Percentiles rank a stretch among this genome's conserved stretches.
Conservation (phyloP, 441 rosid species). For the Eugenia klotzschiana region DNA sequence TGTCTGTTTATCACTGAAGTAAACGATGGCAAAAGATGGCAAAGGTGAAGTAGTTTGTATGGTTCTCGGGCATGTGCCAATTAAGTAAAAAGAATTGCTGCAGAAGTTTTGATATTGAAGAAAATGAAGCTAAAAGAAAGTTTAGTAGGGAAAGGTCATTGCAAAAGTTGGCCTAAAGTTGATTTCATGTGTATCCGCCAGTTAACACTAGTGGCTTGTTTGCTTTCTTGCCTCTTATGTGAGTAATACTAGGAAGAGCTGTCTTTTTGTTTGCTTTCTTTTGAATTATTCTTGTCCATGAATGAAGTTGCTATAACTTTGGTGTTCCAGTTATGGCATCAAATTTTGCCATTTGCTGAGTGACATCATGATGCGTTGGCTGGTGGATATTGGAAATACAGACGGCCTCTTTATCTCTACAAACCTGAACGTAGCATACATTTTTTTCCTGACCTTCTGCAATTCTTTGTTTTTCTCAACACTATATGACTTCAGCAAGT, state of each 20-base stretch:
- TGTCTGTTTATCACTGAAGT: neutral
- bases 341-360: neutral
- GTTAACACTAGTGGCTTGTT: neutral
- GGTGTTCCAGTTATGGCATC: neutral
- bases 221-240: neutral
- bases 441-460: neutral
- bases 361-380: neutral
- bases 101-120: neutral
- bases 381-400: neutral
- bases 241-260: neutral
- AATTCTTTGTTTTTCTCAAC: neutral
- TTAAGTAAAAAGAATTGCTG: neutral
- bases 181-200: neutral
- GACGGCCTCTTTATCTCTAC: neutral
- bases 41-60: neutral
- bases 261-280: neutral
- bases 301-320: neutral
- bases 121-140: neutral
- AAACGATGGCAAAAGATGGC: neutral
- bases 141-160: neutral
- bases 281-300: neutral
- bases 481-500: neutral
- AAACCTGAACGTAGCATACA: neutral
- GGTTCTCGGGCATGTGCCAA: neutral
- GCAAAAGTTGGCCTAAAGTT: neutral